Evolutionary conservation across 1,284 basidiomycete species (phyloP).

Genomic region (Ceratobasidium sp.): DNA sequence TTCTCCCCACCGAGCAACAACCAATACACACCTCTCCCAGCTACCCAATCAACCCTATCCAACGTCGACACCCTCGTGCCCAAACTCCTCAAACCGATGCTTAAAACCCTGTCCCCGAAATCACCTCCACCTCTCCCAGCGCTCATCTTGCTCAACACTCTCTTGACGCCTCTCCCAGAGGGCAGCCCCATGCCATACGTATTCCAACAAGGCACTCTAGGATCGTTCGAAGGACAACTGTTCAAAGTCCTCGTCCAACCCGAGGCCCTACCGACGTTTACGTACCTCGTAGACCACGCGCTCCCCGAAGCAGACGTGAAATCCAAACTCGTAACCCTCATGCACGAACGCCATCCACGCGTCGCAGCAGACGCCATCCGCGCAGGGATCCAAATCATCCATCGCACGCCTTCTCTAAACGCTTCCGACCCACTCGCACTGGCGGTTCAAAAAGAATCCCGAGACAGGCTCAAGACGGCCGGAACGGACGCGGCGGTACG

Average conservation of each 20-base stretch:
- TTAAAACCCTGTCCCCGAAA: conserved; percentile 21
- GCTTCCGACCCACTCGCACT: not conserved
- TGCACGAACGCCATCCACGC: conserved; percentile 80
- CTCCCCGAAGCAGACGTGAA: conserved; percentile 71
- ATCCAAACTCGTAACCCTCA: conserved; percentile 78
- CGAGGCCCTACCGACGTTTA: conserved; percentile 76
- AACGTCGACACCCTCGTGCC: not conserved
- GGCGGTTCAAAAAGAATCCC: not conserved
- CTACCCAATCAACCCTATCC: not conserved
- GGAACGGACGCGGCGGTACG: conserved; percentile 87
- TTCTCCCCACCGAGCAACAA: not conserved
- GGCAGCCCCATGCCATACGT: not conserved
- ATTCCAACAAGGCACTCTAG: not conserved
- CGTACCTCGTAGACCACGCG: conserved; percentile 71
- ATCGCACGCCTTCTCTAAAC: not conserved
- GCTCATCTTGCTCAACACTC: conserved; percentile 13
- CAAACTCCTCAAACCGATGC: conserved; percentile 24
- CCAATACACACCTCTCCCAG: not conserved
- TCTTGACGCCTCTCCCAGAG: not conserved
- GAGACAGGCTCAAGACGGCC: conserved; percentile 9
- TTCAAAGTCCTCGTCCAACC: conserved; percentile 46
- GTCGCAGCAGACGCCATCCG: conserved; percentile 87
- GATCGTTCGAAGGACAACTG: not conserved
- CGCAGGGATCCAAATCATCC: conserved; percentile 54
- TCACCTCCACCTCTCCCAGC: conserved; percentile 1